Evolutionary conservation across 1,139 yeast genomes (phyloP).

Genomic region (Pichia sp.): DNA sequence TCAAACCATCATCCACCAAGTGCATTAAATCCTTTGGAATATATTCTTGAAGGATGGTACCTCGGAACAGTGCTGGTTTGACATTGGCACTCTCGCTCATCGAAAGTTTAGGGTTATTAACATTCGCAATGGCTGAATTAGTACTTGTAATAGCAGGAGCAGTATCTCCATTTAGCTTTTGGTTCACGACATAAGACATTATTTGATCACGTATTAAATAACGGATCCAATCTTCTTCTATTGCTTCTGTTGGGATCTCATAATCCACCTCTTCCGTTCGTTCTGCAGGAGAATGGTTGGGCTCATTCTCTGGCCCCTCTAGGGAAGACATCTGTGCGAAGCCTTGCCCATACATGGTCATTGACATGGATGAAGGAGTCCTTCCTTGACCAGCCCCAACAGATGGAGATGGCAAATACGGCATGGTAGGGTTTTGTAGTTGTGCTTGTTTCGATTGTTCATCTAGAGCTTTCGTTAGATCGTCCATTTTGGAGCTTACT

Average conservation of each 20-base stretch:
- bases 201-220: conserved; percentile 25
- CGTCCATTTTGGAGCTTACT: conserved; percentile 24
- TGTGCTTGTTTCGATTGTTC: conserved; percentile 22
- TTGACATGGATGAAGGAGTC: conserved; percentile 3
- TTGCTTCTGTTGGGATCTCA: conserved; percentile 13
- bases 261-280: conserved; percentile 11
- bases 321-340: neutral
- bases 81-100: conserved; percentile 12
- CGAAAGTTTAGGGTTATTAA: neutral
- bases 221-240: conserved; percentile 28
- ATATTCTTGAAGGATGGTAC: conserved; percentile 21
- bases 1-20: conserved; percentile 10
- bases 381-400: no score
- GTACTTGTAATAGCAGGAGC: neutral
- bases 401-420: conserved; percentile 16
- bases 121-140: conserved; percentile 5
- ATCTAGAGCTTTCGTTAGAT: conserved; percentile 25
- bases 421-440: conserved; percentile 18
- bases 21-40: conserved; percentile 22
- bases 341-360: neutral
- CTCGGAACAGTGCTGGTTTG: conserved; percentile 18
- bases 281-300: conserved; percentile 5
- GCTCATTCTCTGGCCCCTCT: neutral
- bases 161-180: conserved; percentile 2
- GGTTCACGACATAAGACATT: conserved; percentile 6